A percentile compares a stretch with the other conserved stretches of the same genome.
These are phyloP conservation scores for Pelagophyceae sp. DNA, from an alignment of 352 stramenopile genomes.

Conservation along the genomic window DNA sequence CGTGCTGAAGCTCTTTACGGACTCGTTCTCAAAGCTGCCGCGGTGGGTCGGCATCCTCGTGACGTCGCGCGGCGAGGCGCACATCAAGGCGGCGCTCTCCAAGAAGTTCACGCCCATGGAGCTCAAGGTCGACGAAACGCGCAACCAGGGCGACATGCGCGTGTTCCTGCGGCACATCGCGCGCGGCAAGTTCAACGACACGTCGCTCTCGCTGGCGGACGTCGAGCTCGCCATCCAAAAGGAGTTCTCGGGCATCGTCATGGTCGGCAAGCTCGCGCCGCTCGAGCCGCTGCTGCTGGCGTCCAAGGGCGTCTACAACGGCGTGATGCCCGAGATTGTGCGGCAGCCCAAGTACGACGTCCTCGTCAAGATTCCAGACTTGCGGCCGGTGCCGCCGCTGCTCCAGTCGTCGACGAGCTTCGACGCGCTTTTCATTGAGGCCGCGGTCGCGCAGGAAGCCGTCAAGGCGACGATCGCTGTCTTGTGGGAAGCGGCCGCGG, in stretches of 20 bases:
- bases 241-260: background rate
- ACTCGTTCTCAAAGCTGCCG: background rate
- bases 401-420: no score
- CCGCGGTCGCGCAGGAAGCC: no score
- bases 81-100: background rate
- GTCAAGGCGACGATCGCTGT: no score
- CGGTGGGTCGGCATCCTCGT: background rate
- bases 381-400: no score
- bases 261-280: background rate
- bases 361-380: no score
- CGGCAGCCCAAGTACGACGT: no score
- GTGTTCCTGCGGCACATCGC: background rate
- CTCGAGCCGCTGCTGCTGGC: background rate
- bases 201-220: background rate
- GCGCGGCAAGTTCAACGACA: background rate
- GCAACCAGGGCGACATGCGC: background rate
- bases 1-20: background rate
- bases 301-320: background rate
- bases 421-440: no score
- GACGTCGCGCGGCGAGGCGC: background rate
- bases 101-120: background rate
- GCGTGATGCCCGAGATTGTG: no score
- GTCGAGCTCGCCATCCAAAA: background rate
- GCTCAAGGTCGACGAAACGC: constrained; percentile 7
- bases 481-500: no score